Conservation (phyloP, 73 alveolate species). For the Chromera velia region DNA sequence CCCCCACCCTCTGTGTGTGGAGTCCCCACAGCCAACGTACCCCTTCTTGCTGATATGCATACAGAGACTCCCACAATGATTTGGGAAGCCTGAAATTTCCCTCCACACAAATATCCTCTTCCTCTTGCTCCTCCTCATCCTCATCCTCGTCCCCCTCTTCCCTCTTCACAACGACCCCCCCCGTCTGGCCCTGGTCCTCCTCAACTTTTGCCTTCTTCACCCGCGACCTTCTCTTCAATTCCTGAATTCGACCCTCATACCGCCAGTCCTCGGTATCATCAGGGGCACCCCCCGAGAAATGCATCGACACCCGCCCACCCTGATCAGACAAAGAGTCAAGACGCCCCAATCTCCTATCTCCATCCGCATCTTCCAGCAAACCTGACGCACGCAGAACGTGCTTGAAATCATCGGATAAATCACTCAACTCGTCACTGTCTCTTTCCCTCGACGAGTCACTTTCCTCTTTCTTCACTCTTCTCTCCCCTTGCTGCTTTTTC, state of each 20-base stretch:
- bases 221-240: not conserved
- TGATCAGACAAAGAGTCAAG: not conserved
- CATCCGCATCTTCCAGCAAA: no score
- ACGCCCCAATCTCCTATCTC: no score
- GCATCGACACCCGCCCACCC: not conserved
- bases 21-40: conserved; percentile 63
- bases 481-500: no score
- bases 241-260: not conserved
- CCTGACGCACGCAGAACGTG: no score
- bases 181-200: not conserved
- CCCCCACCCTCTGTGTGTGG: conserved; percentile 52
- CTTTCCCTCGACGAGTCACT: no score
- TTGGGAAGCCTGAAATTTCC: conserved; percentile 40
- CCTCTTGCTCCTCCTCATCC: not conserved
- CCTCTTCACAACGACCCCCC: not conserved
- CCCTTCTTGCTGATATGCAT: conserved; percentile 55
- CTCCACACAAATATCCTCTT: conserved; percentile 40
- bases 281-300: not conserved
- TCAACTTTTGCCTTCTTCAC: not conserved
- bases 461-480: no score
- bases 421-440: not conserved
- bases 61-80: conserved; percentile 47
- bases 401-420: not conserved
- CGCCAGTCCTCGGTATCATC: not conserved
- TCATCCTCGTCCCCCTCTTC: not conserved